Percentiles rank a stretch among this genome's conserved stretches.
phyloP scores from a whole-genome alignment of 2,329 filamentous ascomycete species.

The Exophiala dermatitidis region DNA sequence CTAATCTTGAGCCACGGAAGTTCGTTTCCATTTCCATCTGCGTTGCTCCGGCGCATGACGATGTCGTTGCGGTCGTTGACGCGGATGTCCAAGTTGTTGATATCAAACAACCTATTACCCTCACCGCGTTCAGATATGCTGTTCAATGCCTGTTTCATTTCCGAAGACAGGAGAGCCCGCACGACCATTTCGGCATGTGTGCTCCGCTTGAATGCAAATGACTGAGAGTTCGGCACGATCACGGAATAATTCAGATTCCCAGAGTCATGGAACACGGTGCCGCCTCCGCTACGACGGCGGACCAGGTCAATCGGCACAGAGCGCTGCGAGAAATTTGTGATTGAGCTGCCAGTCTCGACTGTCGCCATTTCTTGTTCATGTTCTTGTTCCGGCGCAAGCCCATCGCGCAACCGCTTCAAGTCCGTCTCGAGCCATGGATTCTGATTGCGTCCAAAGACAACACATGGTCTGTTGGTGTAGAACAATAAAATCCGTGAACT shows the following conservation, averaged over 20 bases:
- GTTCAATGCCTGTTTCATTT: background rate
- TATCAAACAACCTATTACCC: constrained; percentile 28
- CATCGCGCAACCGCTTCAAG: constrained; percentile 52
- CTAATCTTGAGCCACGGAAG: constrained; percentile 66
- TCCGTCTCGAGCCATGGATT: constrained; percentile 95
- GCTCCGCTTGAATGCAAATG: constrained; percentile 63
- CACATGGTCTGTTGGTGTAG: constrained; percentile 78
- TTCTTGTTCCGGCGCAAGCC: constrained; percentile 26
- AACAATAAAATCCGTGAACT: constrained; percentile 75
- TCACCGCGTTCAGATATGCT: constrained; percentile 40
- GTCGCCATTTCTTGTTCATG: background rate
- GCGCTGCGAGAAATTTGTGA: background rate
- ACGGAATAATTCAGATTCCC: constrained; percentile 96
- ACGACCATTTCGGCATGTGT: constrained; percentile 90
- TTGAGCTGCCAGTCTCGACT: background rate
- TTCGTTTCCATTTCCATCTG: constrained; percentile 14
- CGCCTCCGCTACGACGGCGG: constrained; percentile 77
- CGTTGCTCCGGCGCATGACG: constrained; percentile 53
- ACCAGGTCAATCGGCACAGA: constrained; percentile 54
- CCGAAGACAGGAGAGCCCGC: constrained; percentile 52
- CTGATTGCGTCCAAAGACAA: constrained; percentile 92
- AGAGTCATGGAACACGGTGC: constrained; percentile 85
- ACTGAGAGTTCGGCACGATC: constrained; percentile 62
- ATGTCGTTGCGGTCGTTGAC: constrained; percentile 95
- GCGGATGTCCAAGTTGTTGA: constrained; percentile 42